A percentile compares a stretch with the other conserved stretches of the same genome.
phyloP scores from a whole-genome alignment of 148 eudicot genomes.

The Arbutus unedo region DNA sequence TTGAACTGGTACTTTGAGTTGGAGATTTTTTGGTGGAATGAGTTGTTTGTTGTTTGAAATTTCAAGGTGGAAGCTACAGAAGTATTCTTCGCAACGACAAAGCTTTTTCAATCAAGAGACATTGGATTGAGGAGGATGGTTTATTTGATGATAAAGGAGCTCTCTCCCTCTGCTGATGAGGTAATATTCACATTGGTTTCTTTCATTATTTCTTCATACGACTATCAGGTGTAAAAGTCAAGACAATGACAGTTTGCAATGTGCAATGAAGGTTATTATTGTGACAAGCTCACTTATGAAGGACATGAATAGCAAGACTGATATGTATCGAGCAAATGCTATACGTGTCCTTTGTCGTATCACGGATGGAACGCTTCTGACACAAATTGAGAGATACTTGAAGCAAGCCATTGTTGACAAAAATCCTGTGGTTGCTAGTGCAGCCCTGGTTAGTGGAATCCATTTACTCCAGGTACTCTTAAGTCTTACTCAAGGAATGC shows the following conservation, averaged over 20 bases:
- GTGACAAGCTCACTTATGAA: slow-evolving; percentile 96
- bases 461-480: slow-evolving; percentile 81
- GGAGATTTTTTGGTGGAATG: neutral
- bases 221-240: neutral
- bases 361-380: slow-evolving; percentile 84
- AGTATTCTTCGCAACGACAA: slow-evolving; percentile 86
- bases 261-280: slow-evolving; percentile 63
- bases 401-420: slow-evolving; percentile 96
- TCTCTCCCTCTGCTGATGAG: slow-evolving; percentile 94
- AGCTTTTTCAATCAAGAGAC: slow-evolving; percentile 85
- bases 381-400: slow-evolving; percentile 97
- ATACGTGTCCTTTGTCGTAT: slow-evolving; percentile 92
- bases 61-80: slow-evolving; percentile 83
- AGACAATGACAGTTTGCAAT: slow-evolving; percentile 20
- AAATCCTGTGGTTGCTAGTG: slow-evolving; percentile 98
- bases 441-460: slow-evolving; percentile 92
- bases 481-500: neutral
- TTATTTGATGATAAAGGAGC: slow-evolving; percentile 88
- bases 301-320: slow-evolving; percentile 98
- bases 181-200: slow-evolving; percentile 29
- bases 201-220: slow-evolving; percentile 5
- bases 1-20: neutral
- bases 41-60: slow-evolving; percentile 11
- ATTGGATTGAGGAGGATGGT: slow-evolving; percentile 87
- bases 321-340: slow-evolving; percentile 95